Evolutionary conservation across 1,139 yeast species (phyloP).

Genomic region (Kurtzmaniella quercitrusa): DNA sequence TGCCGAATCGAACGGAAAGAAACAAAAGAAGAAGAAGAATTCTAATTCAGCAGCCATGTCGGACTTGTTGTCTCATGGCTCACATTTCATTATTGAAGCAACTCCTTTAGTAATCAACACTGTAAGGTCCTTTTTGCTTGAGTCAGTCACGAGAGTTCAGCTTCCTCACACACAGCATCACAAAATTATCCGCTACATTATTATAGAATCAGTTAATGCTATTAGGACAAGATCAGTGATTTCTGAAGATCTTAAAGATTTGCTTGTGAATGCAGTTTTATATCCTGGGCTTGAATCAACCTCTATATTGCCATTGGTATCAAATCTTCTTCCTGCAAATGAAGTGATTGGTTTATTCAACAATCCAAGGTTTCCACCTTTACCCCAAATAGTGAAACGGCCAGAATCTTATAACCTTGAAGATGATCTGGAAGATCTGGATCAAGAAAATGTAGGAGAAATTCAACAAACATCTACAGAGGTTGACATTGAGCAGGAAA

Average conservation of each 20-base stretch:
- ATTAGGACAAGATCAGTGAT: conserved; percentile 22
- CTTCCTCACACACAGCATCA: conserved; percentile 64
- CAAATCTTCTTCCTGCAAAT: conserved; percentile 42
- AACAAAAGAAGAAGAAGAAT: conserved; percentile 34
- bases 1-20: conserved; percentile 5
- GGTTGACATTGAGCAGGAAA: conserved; percentile 12
- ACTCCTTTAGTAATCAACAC: conserved; percentile 29
- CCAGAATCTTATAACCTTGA: conserved; percentile 13
- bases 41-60: conserved; percentile 50
- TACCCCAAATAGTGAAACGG: conserved; percentile 33
- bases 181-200: conserved; percentile 53
- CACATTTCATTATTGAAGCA: conserved; percentile 46
- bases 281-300: conserved; percentile 62
- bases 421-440: conserved; percentile 16
- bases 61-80: conserved; percentile 68
- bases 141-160: conserved; percentile 45
- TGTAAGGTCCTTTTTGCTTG: conserved; percentile 47
- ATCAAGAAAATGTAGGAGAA: conserved; percentile 12
- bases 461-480: conserved; percentile 8
- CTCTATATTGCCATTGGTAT: conserved; percentile 69
- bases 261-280: conserved; percentile 52
- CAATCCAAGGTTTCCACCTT: conserved; percentile 77
- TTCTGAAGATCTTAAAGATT: conserved; percentile 27
- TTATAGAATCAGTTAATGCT: conserved; percentile 43
- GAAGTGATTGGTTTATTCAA: conserved; percentile 50